These are phyloP conservation scores for Linderniella brevidens DNA, from an alignment of 257 asterid genomes.

Conservation along the genomic window DNA sequence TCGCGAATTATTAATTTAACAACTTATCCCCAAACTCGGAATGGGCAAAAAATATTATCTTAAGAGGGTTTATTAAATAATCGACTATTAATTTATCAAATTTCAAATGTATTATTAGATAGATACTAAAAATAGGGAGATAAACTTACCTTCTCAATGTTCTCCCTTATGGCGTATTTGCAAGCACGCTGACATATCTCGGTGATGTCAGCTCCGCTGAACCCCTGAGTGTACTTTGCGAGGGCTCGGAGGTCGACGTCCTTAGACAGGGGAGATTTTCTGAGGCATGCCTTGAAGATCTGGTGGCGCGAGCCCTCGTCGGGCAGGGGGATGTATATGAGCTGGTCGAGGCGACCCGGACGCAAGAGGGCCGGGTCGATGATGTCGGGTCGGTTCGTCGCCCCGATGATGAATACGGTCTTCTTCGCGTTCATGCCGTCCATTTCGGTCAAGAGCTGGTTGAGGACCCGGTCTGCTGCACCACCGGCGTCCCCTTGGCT, in stretches of 20 bases:
- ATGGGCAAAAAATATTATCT: too few species aligned
- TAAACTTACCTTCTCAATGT: slow-evolving; percentile 27
- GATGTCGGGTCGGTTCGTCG: slow-evolving; percentile 48
- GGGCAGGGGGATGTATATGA: slow-evolving; percentile 48
- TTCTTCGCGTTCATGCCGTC: slow-evolving; percentile 56
- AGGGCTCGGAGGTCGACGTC: slow-evolving; percentile 37
- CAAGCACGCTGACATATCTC: slow-evolving; percentile 53
- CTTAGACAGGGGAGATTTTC: slow-evolving; percentile 46
- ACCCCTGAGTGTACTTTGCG: slow-evolving; percentile 48
- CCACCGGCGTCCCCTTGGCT: slow-evolving; percentile 57
- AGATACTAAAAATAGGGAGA: neutral
- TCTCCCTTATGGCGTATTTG: slow-evolving; percentile 45
- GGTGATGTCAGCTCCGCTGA: slow-evolving; percentile 52
- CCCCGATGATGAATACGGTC: slow-evolving; percentile 52
- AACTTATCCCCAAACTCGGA: too few species aligned
- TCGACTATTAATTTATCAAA: too few species aligned
- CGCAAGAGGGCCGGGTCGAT: slow-evolving; percentile 51
- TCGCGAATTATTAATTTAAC: too few species aligned
- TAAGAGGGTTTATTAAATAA: too few species aligned
- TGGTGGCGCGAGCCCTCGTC: slow-evolving; percentile 50
- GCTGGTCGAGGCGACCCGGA: slow-evolving; percentile 57
- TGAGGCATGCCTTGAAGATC: slow-evolving; percentile 42
- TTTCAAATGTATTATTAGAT: neutral
- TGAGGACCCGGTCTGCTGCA: slow-evolving; percentile 49
- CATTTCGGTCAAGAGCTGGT: slow-evolving; percentile 53